These are phyloP conservation scores for Xylariales sp. DNA, from an alignment of 2,329 filamentous ascomycete species.

Conservation along the genomic window DNA sequence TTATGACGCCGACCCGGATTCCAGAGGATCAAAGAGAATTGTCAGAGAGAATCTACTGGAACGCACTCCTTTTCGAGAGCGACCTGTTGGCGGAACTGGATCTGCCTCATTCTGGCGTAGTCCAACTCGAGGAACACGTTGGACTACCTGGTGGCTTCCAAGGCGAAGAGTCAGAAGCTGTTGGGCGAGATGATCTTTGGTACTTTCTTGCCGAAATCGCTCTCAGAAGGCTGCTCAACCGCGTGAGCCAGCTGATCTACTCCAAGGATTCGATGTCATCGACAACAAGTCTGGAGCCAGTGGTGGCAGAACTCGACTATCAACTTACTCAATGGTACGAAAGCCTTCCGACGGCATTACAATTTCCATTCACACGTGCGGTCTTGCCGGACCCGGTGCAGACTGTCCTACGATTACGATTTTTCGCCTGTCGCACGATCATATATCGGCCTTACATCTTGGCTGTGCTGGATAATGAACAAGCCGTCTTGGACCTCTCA, in stretches of 20 bases:
- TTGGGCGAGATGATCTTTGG: constrained; percentile 75
- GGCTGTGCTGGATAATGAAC: constrained; percentile 73
- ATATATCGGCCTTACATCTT: constrained; percentile 82
- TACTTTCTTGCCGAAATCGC: constrained; percentile 84
- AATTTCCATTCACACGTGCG: constrained; percentile 68
- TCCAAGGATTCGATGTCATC: constrained; percentile 68
- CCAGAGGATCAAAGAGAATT: constrained; percentile 67
- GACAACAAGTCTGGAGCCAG: constrained; percentile 68
- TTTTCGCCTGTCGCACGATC: constrained; percentile 81
- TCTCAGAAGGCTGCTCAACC: constrained; percentile 69
- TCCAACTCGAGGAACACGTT: constrained; percentile 76
- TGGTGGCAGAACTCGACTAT: constrained; percentile 76
- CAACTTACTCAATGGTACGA: constrained; percentile 85
- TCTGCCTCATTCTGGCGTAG: constrained; percentile 76
- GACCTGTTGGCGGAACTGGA: constrained; percentile 76
- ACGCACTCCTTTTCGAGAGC: constrained; percentile 73
- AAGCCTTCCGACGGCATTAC: constrained; percentile 66
- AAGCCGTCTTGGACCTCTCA: constrained; percentile 63
- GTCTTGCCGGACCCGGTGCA: constrained; percentile 70
- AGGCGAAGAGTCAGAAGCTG: constrained; percentile 58
- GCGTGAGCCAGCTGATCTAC: constrained; percentile 76
- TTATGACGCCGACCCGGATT: constrained; percentile 68
- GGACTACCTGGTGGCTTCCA: constrained; percentile 75
- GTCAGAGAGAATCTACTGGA: constrained; percentile 79
- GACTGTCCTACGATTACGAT: constrained; percentile 72